Base-by-base conservation (phyloP, 2,329 filamentous ascomycete species). In the Nannizziopsis barbatae region DNA sequence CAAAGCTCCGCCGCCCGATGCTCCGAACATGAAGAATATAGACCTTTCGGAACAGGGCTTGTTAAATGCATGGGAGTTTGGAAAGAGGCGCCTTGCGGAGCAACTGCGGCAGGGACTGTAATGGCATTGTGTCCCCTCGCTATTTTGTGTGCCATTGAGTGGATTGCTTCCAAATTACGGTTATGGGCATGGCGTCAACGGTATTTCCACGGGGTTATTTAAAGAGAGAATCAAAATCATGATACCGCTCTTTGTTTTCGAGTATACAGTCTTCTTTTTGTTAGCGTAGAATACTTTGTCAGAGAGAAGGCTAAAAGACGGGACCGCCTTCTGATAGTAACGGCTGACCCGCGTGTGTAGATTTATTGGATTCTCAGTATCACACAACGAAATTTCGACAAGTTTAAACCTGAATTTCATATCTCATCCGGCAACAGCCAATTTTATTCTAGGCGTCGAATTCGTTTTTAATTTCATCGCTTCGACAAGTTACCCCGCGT, bases 11-110 rank as follows among this genome's bases (percentile, higher is more conserved):
- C 81, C 83, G 37, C 85, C 94, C 61, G 92, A 98, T 70, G 83
- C 88, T 58, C 75, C 78, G 7, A 87, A 88, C 63, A 79, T 95
- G 67, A 87, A 92, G 74, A 86, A 85, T 63, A 90, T 96, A 67
- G 90, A 96, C 65, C 80, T 96, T 49, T 93, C 87, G 60, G 90
- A 96, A 69, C 88, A 95, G 69, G 90, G 90, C 44, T 80, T 96
- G 66, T 81, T 95, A 69, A 95, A 95, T 71, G 75, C 90, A 57
- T 92, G 89, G 68, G 86, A 95, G 66, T 84, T 95, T 65, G 90
- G 89, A 65, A 93, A 92, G 75, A 83, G 83, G 60, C 90, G 94
- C 70, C 70, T 95, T 62, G 84, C 86, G 39, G 89, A 95, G 70
- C 84, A 88, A 76, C 75, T 95, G 75, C 80, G 90, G 64, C 86